Evolutionary conservation across 805 yeast genomes (phyloP).

Genomic region (Lipomyces orientalis): DNA sequence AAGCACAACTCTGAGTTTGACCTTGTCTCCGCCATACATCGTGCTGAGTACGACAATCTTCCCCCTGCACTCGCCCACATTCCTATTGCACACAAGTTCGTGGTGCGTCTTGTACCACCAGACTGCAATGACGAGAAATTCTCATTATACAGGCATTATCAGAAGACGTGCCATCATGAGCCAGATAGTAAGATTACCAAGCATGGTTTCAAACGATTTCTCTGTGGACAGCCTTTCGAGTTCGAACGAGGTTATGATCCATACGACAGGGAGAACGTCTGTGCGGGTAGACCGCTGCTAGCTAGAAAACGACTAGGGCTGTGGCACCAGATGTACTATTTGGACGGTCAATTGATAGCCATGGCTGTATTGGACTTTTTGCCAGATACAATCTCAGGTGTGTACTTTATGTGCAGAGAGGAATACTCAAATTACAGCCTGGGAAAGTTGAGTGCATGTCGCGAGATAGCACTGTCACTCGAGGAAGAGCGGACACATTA

Average conservation of each 20-base stretch:
- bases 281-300: not conserved
- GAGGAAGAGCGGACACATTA: constrained; percentile 60
- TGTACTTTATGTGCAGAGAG: constrained; percentile 89
- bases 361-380: constrained; percentile 77
- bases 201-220: constrained; percentile 63
- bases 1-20: constrained; percentile 41
- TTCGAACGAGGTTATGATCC: constrained; percentile 6
- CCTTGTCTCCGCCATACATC: constrained; percentile 47
- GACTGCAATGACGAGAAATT: constrained; percentile 34
- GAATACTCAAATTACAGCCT: constrained; percentile 68
- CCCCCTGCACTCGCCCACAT: constrained; percentile 1
- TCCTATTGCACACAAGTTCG: constrained; percentile 21
- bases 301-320: constrained; percentile 55
- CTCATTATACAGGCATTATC: constrained; percentile 67
- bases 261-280: not conserved
- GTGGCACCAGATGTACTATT: constrained; percentile 77
- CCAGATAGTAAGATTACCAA: constrained; percentile 52
- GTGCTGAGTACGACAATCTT: constrained; percentile 47
- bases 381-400: constrained; percentile 78
- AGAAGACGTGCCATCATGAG: constrained; percentile 72
- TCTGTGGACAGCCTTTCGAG: constrained; percentile 71
- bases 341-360: constrained; percentile 67
- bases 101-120: constrained; percentile 23
- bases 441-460: constrained; percentile 77
- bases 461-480: constrained; percentile 65